Evolutionary conservation across 1,284 basidiomycete species (phyloP).

Genomic region (Marasmius oreades): DNA sequence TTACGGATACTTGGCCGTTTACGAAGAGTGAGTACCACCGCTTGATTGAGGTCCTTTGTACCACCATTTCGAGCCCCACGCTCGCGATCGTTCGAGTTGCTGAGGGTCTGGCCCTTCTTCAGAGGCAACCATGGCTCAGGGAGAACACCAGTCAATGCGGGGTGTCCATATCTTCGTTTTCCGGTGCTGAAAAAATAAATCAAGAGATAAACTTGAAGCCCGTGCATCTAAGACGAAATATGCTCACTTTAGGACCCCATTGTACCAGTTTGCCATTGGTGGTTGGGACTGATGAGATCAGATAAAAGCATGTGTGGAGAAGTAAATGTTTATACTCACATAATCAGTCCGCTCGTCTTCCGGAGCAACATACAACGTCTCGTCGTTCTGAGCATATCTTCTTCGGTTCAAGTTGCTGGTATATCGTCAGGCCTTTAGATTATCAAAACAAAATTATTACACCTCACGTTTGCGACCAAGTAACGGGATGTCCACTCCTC

Average conservation of each 20-base stretch:
- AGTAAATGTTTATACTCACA: constrained; percentile 36
- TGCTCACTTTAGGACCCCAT: constrained; percentile 81
- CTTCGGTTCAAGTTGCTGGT: constrained; percentile 76
- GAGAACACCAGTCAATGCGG: constrained; percentile 82
- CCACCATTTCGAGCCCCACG: constrained; percentile 26
- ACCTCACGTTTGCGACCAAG: constrained; percentile 76
- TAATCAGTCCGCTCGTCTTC: constrained; percentile 91
- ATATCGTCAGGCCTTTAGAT: constrained; percentile 6
- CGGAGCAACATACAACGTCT: constrained; percentile 90
- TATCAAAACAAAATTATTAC: constrained; percentile 10
- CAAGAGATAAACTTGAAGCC: too few relatives aligned
- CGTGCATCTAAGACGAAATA: background rate
- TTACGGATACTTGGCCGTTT: constrained; percentile 58
- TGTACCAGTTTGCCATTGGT: constrained; percentile 91
- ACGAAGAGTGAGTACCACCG: constrained; percentile 72
- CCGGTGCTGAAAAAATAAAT: constrained; percentile 63
- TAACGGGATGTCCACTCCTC: constrained; percentile 77
- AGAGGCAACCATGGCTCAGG: constrained; percentile 91
- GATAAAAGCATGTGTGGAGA: background rate
- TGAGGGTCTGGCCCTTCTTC: constrained; percentile 73
- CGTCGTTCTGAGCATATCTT: constrained; percentile 89
- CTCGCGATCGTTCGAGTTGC: constrained; percentile 44
- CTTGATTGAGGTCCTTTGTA: constrained; percentile 44
- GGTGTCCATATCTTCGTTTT: constrained; percentile 86
- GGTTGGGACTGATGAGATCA: constrained; percentile 76